Evolutionary conservation across 2,329 filamentous ascomycete species (phyloP).

Genomic region (Paradendryphiella salina): DNA sequence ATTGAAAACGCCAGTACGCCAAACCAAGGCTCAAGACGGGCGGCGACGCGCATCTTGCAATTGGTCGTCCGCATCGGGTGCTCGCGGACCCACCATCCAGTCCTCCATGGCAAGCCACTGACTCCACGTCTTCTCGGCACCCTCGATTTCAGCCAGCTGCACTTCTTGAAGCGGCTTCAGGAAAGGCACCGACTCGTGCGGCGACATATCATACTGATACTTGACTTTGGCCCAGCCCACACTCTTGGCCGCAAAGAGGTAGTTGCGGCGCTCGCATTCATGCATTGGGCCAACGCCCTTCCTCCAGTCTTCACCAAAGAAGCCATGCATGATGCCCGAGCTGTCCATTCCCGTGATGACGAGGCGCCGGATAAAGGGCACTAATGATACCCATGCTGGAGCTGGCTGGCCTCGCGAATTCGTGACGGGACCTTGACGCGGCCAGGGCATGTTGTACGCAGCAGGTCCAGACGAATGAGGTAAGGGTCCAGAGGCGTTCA

Average conservation of each 20-base stretch:
- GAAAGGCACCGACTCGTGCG: conserved; percentile 84
- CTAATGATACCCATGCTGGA: conserved; percentile 64
- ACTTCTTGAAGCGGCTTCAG: conserved; percentile 78
- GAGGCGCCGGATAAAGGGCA: conserved; percentile 87
- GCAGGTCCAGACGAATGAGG: conserved; percentile 39
- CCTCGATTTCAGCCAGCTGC: conserved; percentile 76
- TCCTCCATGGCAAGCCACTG: conserved; percentile 97
- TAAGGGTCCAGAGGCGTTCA: conserved; percentile 41
- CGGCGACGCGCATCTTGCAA: conserved; percentile 28
- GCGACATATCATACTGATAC: conserved; percentile 83
- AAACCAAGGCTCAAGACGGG: conserved; percentile 23
- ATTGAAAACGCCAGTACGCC: conserved; percentile 30
- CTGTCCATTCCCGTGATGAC: conserved; percentile 91
- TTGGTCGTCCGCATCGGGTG: conserved; percentile 55
- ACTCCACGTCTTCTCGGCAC: conserved; percentile 84
- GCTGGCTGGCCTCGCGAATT: conserved; percentile 44
- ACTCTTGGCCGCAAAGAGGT: conserved; percentile 92
- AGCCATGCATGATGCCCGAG: conserved; percentile 83
- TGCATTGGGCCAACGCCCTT: conserved; percentile 79
- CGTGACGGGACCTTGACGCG: conserved; percentile 46
- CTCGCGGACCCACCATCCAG: conserved; percentile 92
- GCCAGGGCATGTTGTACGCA: conserved; percentile 49
- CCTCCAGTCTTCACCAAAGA: conserved; percentile 93
- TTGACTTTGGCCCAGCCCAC: conserved; percentile 89
- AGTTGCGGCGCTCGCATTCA: conserved; percentile 89